These are phyloP conservation scores for Sclerotiophoma versabilis DNA, from an alignment of 2,329 filamentous ascomycete genomes.

Conservation along the genomic window DNA sequence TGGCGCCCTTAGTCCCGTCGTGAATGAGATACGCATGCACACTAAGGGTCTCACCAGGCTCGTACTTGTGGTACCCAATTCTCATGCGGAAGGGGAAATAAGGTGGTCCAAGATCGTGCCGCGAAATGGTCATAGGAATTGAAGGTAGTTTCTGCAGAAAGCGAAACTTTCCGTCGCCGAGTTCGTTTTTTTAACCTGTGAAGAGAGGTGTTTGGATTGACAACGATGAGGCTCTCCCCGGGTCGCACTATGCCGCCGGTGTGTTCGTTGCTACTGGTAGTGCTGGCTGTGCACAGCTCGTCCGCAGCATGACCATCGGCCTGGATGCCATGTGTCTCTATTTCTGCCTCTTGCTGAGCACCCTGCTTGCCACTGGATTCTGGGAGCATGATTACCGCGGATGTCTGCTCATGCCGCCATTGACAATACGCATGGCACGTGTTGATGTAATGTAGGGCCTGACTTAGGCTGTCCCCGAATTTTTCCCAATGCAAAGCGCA, in stretches of 20 bases:
- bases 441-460: slow-evolving; percentile 14
- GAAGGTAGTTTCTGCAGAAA: not conserved
- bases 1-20: not conserved
- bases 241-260: not conserved
- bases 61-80: not conserved
- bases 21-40: slow-evolving; percentile 4
- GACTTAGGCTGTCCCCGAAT: slow-evolving; percentile 9
- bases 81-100: slow-evolving; percentile 9
- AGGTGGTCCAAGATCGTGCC: not conserved
- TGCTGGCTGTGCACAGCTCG: not conserved
- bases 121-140: not conserved
- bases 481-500: slow-evolving; percentile 12
- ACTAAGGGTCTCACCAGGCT: not conserved
- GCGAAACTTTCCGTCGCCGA: not conserved
- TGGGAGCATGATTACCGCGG: not conserved
- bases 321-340: not conserved
- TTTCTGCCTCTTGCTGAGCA: not conserved
- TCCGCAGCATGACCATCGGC: not conserved
- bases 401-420: slow-evolving; percentile 11
- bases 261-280: not conserved
- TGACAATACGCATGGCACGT: slow-evolving; percentile 1
- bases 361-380: not conserved
- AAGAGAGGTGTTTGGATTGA: slow-evolving; percentile 5
- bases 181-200: not conserved
- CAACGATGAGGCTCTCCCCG: not conserved